Evolutionary conservation across 345 rosid species (phyloP).

Genomic region (Carallia pectinifolia): DNA sequence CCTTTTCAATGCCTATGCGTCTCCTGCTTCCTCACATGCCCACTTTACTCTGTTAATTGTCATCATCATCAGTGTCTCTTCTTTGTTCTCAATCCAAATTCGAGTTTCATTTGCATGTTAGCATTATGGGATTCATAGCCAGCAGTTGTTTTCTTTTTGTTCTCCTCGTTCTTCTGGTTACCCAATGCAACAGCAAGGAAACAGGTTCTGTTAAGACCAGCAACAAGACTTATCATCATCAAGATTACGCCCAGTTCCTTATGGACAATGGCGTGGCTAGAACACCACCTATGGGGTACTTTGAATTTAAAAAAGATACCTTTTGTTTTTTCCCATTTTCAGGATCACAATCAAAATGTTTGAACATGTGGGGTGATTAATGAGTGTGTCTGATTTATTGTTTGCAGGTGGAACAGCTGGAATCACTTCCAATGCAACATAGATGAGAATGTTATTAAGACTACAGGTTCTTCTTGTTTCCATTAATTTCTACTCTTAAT

Average conservation of each 20-base stretch:
- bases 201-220: constrained; percentile 12
- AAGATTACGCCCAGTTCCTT: constrained; percentile 35
- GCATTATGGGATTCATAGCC: not conserved
- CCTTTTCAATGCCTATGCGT: too few relatives aligned
- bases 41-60: too few relatives aligned
- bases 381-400: too few relatives aligned
- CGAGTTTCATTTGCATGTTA: too few relatives aligned
- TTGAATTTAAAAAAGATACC: not conserved
- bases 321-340: not conserved
- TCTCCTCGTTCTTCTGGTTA: constrained; percentile 6
- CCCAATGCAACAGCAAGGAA: constrained; percentile 6
- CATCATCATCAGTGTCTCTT: too few relatives aligned
- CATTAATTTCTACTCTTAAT: too few relatives aligned
- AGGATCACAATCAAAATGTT: not conserved
- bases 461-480: constrained; percentile 12
- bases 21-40: too few relatives aligned
- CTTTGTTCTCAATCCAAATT: too few relatives aligned
- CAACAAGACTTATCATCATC: constrained; percentile 1
- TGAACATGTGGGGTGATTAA: too few relatives aligned
- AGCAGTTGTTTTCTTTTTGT: not conserved
- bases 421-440: constrained; percentile 29
- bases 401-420: constrained; percentile 29
- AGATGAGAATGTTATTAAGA: constrained; percentile 21
- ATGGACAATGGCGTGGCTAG: constrained; percentile 45
- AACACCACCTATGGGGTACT: constrained; percentile 56